A percentile compares a stretch with the other conserved stretches of the same genome.
Evolutionary conservation across 495 filamentous ascomycete genomes (phyloP).

Genomic region (Penicillium ochrochloron): DNA sequence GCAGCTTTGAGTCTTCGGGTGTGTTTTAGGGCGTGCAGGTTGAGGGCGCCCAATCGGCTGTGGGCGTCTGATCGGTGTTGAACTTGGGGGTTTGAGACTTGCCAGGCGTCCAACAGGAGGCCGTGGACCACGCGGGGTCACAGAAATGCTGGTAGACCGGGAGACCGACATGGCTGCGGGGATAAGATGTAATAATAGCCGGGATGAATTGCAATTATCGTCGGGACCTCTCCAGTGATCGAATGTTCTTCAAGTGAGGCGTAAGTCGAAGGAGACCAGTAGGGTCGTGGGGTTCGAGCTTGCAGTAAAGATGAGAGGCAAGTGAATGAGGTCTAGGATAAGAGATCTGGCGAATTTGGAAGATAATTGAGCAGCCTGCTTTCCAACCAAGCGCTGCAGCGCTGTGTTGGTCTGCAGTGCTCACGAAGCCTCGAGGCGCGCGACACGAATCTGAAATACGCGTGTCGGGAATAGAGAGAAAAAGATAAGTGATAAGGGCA

Average conservation of each 20-base stretch:
- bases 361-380: background rate
- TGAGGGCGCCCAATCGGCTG: conserved; percentile 41
- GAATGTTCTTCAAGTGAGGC: background rate
- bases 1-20: conserved; percentile 49
- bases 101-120: conserved; percentile 48
- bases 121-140: conserved; percentile 39
- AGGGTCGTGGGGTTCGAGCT: background rate
- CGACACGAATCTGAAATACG: background rate
- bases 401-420: background rate
- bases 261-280: too few species aligned
- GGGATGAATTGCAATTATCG: background rate
- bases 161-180: conserved; percentile 36
- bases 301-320: conserved; percentile 1
- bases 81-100: conserved; percentile 41
- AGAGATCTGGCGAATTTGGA: background rate
- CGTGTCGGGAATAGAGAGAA: conserved; percentile 10
- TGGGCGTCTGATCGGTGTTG: conserved; percentile 47
- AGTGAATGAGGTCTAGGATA: background rate
- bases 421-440: background rate
- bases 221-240: background rate
- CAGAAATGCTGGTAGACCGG: conserved; percentile 33
- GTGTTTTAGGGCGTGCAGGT: conserved; percentile 41
- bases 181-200: background rate
- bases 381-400: conserved; percentile 7
- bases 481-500: conserved; percentile 27